Evolutionary conservation across 768 basidiomycete species (phyloP).

Genomic region (Serendipita sp.): DNA sequence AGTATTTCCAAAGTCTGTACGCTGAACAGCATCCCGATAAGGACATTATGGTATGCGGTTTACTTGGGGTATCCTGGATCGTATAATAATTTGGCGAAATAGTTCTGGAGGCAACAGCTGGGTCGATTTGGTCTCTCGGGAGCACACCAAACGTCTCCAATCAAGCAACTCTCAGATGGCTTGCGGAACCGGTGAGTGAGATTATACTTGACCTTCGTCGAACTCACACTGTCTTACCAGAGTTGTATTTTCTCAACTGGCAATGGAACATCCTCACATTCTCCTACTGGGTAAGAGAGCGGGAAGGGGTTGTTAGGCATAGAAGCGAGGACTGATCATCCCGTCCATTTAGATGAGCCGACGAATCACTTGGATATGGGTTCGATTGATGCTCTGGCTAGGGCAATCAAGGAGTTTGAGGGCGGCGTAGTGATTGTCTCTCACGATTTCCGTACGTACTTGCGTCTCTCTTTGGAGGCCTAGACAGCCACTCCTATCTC

Average conservation of each 20-base stretch:
- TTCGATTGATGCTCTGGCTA: slow-evolving; percentile 90
- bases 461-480: neutral
- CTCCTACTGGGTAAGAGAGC: slow-evolving; percentile 50
- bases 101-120: slow-evolving; percentile 89
- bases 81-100: neutral
- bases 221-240: slow-evolving; percentile 21
- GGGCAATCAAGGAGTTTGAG: slow-evolving; percentile 90
- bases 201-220: slow-evolving; percentile 10
- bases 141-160: slow-evolving; percentile 82
- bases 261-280: slow-evolving; percentile 96
- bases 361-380: slow-evolving; percentile 98
- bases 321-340: neutral
- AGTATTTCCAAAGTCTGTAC: slow-evolving; percentile 82
- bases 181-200: slow-evolving; percentile 70
- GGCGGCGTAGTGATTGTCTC: slow-evolving; percentile 99
- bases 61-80: neutral
- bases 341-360: slow-evolving; percentile 51
- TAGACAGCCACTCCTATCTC: neutral
- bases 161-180: slow-evolving; percentile 89
- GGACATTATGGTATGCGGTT: slow-evolving; percentile 43
- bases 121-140: slow-evolving; percentile 94
- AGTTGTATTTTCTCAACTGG: slow-evolving; percentile 89
- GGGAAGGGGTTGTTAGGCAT: too few relatives aligned
- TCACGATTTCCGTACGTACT: slow-evolving; percentile 86
- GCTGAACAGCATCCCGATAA: slow-evolving; percentile 79